These are phyloP conservation scores for Macrolepiota albuminosa DNA, from an alignment of 768 basidiomycete genomes.

Conservation along the genomic window DNA sequence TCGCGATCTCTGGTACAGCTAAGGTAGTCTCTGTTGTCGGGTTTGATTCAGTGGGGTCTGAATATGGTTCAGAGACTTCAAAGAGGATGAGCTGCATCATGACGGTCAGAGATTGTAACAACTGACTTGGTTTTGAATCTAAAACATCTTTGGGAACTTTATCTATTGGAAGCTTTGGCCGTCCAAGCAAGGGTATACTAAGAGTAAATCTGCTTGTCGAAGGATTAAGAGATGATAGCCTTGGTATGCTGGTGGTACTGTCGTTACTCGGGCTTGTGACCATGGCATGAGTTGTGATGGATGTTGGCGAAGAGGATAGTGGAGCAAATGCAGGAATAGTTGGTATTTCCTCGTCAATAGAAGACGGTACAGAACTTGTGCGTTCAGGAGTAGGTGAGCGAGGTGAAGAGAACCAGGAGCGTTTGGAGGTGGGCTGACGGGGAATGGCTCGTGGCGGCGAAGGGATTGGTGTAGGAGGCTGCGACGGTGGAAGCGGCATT, in stretches of 20 bases:
- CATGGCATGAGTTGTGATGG: background rate
- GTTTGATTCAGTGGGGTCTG: background rate
- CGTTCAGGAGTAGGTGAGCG: background rate
- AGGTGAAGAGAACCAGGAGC: background rate
- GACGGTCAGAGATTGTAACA: too few species aligned
- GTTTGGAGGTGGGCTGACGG: background rate
- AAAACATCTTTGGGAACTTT: background rate
- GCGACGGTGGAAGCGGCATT: background rate
- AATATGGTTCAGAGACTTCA: background rate
- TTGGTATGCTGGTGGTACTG: conserved; percentile 9
- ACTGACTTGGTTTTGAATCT: background rate
- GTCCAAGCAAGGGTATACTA: conserved; percentile 43
- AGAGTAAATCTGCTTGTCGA: conserved; percentile 43
- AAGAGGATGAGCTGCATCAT: background rate
- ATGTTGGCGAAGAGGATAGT: background rate
- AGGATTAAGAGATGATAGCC: conserved; percentile 30
- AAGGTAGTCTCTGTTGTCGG: background rate
- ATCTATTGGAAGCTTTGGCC: conserved; percentile 31
- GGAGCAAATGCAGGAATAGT: background rate
- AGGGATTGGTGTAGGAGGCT: background rate
- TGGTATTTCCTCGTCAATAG: background rate
- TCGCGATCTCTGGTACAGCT: background rate
- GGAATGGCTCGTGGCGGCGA: background rate
- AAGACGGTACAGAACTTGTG: background rate
- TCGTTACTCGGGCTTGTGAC: conserved; percentile 6